Evolutionary conservation across 2,329 filamentous ascomycete genomes (phyloP), one percentile per base, ranked within the genome.

Genomic region (Huntiella omanensis): DNA sequence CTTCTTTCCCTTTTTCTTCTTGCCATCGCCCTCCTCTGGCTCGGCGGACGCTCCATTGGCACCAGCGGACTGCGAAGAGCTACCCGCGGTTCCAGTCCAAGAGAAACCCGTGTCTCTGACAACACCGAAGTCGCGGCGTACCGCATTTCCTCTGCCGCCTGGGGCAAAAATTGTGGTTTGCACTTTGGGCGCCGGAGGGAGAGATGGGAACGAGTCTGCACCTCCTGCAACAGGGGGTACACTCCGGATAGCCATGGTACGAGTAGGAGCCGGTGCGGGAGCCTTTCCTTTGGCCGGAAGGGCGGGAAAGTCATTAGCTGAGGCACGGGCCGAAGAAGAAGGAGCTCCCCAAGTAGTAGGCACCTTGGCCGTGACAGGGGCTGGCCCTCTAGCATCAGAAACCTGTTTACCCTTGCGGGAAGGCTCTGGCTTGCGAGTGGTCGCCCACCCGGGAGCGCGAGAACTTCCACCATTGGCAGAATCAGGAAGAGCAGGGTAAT

Each of bases 401-500:
- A 61, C 11, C 65, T 74, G 0, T 70, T 71, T 51, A 71, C 65
- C 51, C 22, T 10, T 65, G 64, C 50, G 68, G 64, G 3, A 61
- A 61, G 0, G 65, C 63, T 3, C 32, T 32, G 63, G 62, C 0
- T 62, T 60, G 60, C 43, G 58, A 86, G 58, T 52, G 0, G 69
- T 65, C 52, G 60, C 76, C 76, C 80, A 75, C 49, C 72, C 73
- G 47, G 65, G 71, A 7, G 63, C 70, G 6, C 68, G 63, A 0
- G 70, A 71, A 0, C 71, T 71, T 3, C 66, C 69, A 19, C 78
- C 77, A 34, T 77, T 70, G 46, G 73, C 72, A 1, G 83, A 71
- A 0, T 81, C 80, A 1, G 88, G 87, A 1, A 96, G 67, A 1
- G 83, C 84, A 0, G 88, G 88, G 54, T 95, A 96, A 59, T 95